These are phyloP conservation scores for Psilocybe cyanescens DNA, from an alignment of 768 basidiomycete species.

Conservation along the genomic window DNA sequence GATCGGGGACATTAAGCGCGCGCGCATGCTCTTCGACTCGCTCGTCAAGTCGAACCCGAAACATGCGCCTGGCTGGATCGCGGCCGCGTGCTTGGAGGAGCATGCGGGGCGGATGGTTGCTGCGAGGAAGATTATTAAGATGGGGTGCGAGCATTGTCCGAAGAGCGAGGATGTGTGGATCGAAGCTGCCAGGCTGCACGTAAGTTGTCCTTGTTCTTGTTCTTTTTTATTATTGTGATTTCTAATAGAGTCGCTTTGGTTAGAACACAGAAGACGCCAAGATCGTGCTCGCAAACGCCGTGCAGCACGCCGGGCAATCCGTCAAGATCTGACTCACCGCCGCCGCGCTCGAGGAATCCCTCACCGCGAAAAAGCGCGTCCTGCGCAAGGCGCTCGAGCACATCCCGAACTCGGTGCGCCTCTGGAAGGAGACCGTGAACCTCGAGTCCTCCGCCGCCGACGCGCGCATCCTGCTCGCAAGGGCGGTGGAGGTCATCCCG, in stretches of 20 bases:
- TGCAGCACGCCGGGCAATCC: slow-evolving; percentile 92
- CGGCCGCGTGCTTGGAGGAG: slow-evolving; percentile 91
- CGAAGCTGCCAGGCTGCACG: slow-evolving; percentile 92
- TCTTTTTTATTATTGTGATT: slow-evolving; percentile 32
- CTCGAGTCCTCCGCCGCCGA: slow-evolving; percentile 89
- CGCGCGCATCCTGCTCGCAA: slow-evolving; percentile 90
- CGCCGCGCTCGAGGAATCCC: slow-evolving; percentile 85
- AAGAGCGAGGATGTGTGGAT: slow-evolving; percentile 98
- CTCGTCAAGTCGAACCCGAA: slow-evolving; percentile 98
- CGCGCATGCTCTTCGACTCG: slow-evolving; percentile 94
- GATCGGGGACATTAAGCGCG: slow-evolving; percentile 98
- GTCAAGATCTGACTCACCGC: slow-evolving; percentile 98
- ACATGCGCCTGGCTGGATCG: slow-evolving; percentile 98
- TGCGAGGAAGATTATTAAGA: slow-evolving; percentile 90
- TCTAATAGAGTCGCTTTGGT: slow-evolving; percentile 32
- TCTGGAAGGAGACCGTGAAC: slow-evolving; percentile 99
- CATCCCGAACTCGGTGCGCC: slow-evolving; percentile 93
- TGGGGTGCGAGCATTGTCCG: slow-evolving; percentile 94
- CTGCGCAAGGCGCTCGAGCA: slow-evolving; percentile 96
- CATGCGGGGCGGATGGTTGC: slow-evolving; percentile 97
- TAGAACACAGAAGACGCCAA: slow-evolving; percentile 94
- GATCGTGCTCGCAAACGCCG: slow-evolving; percentile 90
- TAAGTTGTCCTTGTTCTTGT: slow-evolving; percentile 40
- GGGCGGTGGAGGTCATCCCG: slow-evolving; percentile 97
- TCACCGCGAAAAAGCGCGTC: slow-evolving; percentile 87